phyloP scores from a whole-genome alignment of 169 alveolate genomes.

The Plasmodium billcollinsi region DNA sequence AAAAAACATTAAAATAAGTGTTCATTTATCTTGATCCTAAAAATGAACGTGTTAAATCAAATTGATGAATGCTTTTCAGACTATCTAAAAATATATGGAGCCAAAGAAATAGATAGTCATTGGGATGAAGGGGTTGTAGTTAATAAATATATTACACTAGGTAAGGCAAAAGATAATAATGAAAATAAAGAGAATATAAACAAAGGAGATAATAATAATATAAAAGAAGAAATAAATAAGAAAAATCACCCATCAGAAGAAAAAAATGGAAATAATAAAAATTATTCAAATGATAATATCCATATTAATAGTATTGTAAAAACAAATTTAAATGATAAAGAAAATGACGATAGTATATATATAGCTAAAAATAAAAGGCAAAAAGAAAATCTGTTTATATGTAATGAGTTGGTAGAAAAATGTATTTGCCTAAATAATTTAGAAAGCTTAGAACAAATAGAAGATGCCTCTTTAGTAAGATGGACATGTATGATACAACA shows the following conservation, averaged over 20 bases:
- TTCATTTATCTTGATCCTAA: background rate
- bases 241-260: too few relatives aligned
- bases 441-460: slow-evolving; percentile 15
- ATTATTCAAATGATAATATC: background rate
- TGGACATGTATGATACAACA: slow-evolving; percentile 79
- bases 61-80: slow-evolving; percentile 40
- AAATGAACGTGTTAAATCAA: slow-evolving; percentile 64
- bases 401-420: slow-evolving; percentile 38
- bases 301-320: background rate
- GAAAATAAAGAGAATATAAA: background rate
- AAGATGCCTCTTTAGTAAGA: slow-evolving; percentile 65
- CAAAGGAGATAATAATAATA: background rate
- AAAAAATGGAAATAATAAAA: background rate
- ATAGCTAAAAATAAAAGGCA: background rate
- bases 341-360: too few relatives aligned
- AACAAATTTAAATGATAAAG: background rate
- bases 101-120: slow-evolving; percentile 27
- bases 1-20: too few relatives aligned
- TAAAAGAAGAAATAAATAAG: background rate
- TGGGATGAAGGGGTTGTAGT: slow-evolving; percentile 77
- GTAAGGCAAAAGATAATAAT: slow-evolving; percentile 25
- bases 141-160: slow-evolving; percentile 58
- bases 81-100: slow-evolving; percentile 41
- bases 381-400: slow-evolving; percentile 7
- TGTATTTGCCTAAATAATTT: slow-evolving; percentile 52